Evolutionary conservation across 495 filamentous ascomycete species (phyloP).

Genomic region (Glutinoglossum americanum): DNA sequence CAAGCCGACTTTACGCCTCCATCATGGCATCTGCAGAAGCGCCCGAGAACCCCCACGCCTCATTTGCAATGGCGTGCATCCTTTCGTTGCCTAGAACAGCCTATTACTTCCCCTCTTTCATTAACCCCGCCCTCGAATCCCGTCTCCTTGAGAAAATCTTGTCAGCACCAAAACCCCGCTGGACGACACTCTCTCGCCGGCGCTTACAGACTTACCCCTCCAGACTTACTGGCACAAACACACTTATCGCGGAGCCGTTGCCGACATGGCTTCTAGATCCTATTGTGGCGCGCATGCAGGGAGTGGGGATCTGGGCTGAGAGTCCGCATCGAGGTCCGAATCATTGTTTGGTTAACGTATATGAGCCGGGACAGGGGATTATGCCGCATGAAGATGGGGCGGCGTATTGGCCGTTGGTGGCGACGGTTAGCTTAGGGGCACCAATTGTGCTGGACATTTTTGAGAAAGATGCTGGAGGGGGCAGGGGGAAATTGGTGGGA

Average conservation of each 20-base stretch:
- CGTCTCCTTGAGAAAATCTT: slow-evolving; percentile 16
- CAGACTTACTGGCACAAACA: slow-evolving; percentile 45
- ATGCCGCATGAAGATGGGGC: slow-evolving; percentile 90
- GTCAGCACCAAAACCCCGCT: slow-evolving; percentile 48
- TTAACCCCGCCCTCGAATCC: background rate
- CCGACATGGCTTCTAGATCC: slow-evolving; percentile 58
- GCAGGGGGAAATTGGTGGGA: slow-evolving; percentile 25
- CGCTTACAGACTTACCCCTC: slow-evolving; percentile 83
- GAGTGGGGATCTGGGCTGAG: slow-evolving; percentile 37
- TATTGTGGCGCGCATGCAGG: slow-evolving; percentile 42
- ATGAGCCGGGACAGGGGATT: slow-evolving; percentile 70
- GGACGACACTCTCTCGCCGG: slow-evolving; percentile 67
- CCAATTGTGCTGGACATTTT: slow-evolving; percentile 62
- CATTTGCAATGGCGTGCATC: slow-evolving; percentile 14
- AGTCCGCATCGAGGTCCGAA: slow-evolving; percentile 64
- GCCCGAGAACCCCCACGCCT: background rate
- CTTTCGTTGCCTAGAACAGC: background rate
- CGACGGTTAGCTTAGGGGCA: slow-evolving; percentile 68
- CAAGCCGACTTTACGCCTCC: background rate
- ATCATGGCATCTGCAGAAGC: background rate
- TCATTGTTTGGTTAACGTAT: slow-evolving; percentile 88
- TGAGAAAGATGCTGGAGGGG: slow-evolving; percentile 31
- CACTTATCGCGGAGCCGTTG: slow-evolving; percentile 51
- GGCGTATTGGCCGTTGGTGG: slow-evolving; percentile 73
- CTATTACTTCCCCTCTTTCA: slow-evolving; percentile 1